phyloP scores from a whole-genome alignment of 257 asterid genomes.

The Cruciata laevipes region DNA sequence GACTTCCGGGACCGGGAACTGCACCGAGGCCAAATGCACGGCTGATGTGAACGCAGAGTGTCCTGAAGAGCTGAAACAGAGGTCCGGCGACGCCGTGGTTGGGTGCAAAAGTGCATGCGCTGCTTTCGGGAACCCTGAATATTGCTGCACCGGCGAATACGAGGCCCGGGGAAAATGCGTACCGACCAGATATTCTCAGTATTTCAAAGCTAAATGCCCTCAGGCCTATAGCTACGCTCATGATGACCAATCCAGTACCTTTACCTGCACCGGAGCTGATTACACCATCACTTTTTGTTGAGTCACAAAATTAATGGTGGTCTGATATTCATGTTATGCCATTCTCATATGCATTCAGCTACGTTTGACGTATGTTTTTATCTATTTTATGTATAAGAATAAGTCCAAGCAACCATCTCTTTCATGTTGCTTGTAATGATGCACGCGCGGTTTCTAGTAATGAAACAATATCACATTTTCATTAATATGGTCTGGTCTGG shows the following conservation, averaged over 20 bases:
- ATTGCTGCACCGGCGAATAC: constrained; percentile 50
- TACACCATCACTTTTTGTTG: constrained; percentile 34
- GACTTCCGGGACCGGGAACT: constrained; percentile 20
- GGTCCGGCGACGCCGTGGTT: constrained; percentile 20
- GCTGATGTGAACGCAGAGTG: constrained; percentile 37
- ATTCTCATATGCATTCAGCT: too few relatives aligned
- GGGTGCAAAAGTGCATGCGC: constrained; percentile 61
- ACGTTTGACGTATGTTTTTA: too few relatives aligned
- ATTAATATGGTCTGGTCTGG: too few relatives aligned
- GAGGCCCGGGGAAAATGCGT: constrained; percentile 42
- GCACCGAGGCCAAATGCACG: constrained; percentile 33
- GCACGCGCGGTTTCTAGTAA: too few relatives aligned
- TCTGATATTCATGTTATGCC: neutral
- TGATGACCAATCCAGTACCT: constrained; percentile 54
- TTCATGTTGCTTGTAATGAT: too few relatives aligned
- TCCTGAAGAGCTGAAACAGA: constrained; percentile 32
- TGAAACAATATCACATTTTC: too few relatives aligned
- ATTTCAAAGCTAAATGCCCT: constrained; percentile 53
- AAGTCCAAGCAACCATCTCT: too few relatives aligned
- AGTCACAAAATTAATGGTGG: too few relatives aligned
- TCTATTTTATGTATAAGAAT: too few relatives aligned
- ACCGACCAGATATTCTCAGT: constrained; percentile 40
- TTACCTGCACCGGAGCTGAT: constrained; percentile 48
- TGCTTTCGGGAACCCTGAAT: constrained; percentile 41
- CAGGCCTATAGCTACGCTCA: constrained; percentile 52